phyloP scores from a whole-genome alignment of 495 filamentous ascomycete species.

The Penicillium samsonianum region DNA sequence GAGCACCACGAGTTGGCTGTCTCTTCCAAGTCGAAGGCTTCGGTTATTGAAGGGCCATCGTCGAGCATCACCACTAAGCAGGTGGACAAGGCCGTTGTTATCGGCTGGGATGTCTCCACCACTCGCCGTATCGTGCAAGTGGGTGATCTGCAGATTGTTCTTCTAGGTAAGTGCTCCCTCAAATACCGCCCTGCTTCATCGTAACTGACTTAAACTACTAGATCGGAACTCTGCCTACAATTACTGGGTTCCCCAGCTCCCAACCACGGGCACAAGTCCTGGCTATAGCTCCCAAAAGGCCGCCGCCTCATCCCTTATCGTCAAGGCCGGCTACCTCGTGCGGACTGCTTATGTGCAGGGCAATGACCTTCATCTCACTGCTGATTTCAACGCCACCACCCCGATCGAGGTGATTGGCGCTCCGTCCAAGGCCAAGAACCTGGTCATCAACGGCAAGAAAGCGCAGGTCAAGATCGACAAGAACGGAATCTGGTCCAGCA shows the following conservation, averaged over 20 bases:
- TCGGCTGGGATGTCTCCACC: constrained; percentile 58
- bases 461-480: constrained; percentile 41
- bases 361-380: constrained; percentile 57
- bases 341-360: constrained; percentile 58
- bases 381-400: constrained; percentile 72
- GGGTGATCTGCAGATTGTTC: constrained; percentile 55
- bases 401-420: constrained; percentile 66
- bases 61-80: constrained; percentile 44
- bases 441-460: constrained; percentile 61
- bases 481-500: constrained; percentile 55
- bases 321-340: constrained; percentile 76
- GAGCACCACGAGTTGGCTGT: constrained; percentile 72
- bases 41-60: constrained; percentile 51
- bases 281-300: constrained; percentile 42
- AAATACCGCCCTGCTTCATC: neutral
- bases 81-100: constrained; percentile 46
- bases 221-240: constrained; percentile 75
- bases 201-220: constrained; percentile 16
- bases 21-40: constrained; percentile 38
- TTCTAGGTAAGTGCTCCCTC: constrained; percentile 43
- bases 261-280: constrained; percentile 30
- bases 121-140: constrained; percentile 57
- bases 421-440: constrained; percentile 45
- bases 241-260: constrained; percentile 67
- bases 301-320: constrained; percentile 56